Percentiles rank a stretch among this genome's conserved stretches.
These are phyloP conservation scores for Parathielavia hyrcaniae DNA, from an alignment of 495 filamentous ascomycete species.

Conservation along the genomic window DNA sequence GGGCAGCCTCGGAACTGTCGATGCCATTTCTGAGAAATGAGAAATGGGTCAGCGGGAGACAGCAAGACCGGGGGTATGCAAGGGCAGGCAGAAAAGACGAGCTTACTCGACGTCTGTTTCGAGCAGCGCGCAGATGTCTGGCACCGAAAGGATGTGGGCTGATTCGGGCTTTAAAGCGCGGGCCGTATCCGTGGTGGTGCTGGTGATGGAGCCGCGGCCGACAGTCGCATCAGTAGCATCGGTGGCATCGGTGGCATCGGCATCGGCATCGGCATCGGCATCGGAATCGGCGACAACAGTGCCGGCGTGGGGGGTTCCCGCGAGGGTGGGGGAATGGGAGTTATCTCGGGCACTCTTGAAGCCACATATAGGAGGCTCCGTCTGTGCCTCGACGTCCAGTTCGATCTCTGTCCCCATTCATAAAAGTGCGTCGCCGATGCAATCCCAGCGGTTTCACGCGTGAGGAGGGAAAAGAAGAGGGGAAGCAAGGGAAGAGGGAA, in stretches of 20 bases:
- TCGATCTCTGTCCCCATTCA: conserved; percentile 48
- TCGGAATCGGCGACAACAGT: neutral
- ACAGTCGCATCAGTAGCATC: conserved; percentile 9
- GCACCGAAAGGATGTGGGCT: conserved; percentile 28
- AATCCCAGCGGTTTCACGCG: conserved; percentile 14
- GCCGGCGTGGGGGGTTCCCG: conserved; percentile 20
- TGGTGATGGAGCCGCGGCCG: conserved; percentile 14
- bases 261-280: conserved; percentile 3
- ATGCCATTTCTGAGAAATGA: conserved; percentile 38
- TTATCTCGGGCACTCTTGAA: conserved; percentile 31
- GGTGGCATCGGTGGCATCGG: conserved; percentile 10
- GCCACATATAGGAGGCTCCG: conserved; percentile 48
- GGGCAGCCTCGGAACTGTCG: conserved; percentile 35
- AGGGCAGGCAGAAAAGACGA: too few relatives aligned
- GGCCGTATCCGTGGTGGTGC: conserved; percentile 8
- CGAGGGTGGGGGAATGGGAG: conserved; percentile 25
- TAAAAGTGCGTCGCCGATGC: conserved; percentile 23
- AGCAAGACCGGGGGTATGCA: neutral
- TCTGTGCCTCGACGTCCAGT: conserved; percentile 44
- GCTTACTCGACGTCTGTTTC: conserved; percentile 25
- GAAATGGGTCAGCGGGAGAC: neutral
- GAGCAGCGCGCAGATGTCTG: conserved; percentile 24
- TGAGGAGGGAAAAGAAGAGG: neutral
- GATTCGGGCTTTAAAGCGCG: conserved; percentile 20
- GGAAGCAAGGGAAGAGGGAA: conserved; percentile 8